Evolutionary conservation across 768 basidiomycete genomes (phyloP).

Genomic region (Tubosaeta brunneosetosa): DNA sequence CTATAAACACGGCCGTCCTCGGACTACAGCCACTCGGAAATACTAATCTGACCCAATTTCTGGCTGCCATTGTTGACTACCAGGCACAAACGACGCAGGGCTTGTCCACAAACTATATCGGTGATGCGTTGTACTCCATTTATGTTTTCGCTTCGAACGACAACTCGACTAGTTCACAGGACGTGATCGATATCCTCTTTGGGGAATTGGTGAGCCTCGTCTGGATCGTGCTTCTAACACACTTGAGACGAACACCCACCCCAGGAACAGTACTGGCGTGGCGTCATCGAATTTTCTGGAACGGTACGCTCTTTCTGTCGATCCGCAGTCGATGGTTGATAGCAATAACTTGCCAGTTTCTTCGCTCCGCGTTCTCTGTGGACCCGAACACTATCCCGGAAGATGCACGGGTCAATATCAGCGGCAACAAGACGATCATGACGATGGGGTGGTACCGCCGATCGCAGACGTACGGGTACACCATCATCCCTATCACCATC

Average conservation of each 20-base stretch:
- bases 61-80: not conserved
- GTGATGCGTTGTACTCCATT: slow-evolving; percentile 17
- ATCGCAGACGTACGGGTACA: not conserved
- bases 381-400: not conserved
- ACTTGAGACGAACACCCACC: not conserved
- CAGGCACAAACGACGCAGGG: slow-evolving; percentile 12
- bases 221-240: not conserved
- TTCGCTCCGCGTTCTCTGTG: not conserved
- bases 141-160: not conserved
- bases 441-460: slow-evolving; percentile 3
- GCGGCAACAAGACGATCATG: not conserved
- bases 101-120: slow-evolving; percentile 11
- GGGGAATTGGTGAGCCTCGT: not conserved
- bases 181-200: not conserved
- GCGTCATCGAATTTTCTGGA: slow-evolving; percentile 2
- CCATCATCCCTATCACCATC: slow-evolving; percentile 2
- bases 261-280: slow-evolving; percentile 2
- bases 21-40: not conserved
- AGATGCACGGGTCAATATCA: not conserved
- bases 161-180: not conserved
- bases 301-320: not conserved
- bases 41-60: not conserved
- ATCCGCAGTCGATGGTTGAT: not conserved
- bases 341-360: not conserved
- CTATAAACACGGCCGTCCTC: not conserved